Conservation (phyloP, 116 monocot species). For the Thalassia testudinum region DNA sequence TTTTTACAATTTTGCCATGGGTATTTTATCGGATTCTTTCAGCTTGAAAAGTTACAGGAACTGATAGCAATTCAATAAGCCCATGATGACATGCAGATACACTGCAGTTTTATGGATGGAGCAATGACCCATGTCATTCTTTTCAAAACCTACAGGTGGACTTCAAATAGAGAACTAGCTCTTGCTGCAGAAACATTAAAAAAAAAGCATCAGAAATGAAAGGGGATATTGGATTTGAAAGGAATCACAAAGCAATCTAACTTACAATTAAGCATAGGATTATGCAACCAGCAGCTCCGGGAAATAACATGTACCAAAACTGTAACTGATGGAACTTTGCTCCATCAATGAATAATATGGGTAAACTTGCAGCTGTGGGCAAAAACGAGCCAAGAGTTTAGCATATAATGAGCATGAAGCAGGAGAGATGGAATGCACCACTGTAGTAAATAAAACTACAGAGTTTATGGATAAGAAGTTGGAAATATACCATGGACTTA, state of each 20-base stretch:
- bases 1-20: no score
- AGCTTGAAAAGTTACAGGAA: no score
- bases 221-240: neutral
- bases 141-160: slow-evolving; percentile 63
- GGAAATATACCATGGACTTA: neutral
- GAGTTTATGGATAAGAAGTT: no score
- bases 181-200: slow-evolving; percentile 51
- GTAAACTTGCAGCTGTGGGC: slow-evolving; percentile 75
- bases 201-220: neutral
- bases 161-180: slow-evolving; percentile 52
- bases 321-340: slow-evolving; percentile 67
- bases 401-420: no score
- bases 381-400: neutral
- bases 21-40: no score
- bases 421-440: no score
- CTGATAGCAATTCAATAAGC: no score
- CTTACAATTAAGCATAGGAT: slow-evolving; percentile 82
- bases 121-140: no score
- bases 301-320: slow-evolving; percentile 77
- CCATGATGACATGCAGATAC: no score
- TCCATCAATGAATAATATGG: slow-evolving; percentile 77
- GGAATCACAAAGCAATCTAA: neutral
- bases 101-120: no score
- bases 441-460: no score
- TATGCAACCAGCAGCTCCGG: slow-evolving; percentile 67